Conservation (phyloP, 2,329 filamentous ascomycete species). For the Sphaceloma murrayae region DNA sequence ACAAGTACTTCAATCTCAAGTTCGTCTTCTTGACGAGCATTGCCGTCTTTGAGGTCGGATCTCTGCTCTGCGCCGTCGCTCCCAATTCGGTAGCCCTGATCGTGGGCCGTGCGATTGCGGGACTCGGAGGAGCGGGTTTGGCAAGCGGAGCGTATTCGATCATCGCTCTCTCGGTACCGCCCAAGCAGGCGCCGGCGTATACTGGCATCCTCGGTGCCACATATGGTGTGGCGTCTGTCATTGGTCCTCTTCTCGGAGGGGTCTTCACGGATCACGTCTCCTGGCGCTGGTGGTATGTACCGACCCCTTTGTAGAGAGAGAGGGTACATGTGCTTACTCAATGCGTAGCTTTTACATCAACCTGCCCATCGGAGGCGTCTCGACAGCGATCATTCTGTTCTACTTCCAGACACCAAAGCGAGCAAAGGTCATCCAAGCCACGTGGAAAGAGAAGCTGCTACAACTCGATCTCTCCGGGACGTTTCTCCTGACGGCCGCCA, state of each 20-base stretch:
- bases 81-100: conserved; percentile 43
- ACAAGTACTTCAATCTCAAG: conserved; percentile 25
- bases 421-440: conserved; percentile 22
- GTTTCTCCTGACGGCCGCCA: conserved; percentile 32
- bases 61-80: conserved; percentile 42
- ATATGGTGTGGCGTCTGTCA: conserved; percentile 35
- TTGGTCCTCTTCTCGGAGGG: conserved; percentile 46
- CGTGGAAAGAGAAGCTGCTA: conserved; percentile 31
- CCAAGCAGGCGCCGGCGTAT: conserved; percentile 19
- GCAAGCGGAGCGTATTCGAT: conserved; percentile 33
- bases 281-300: conserved; percentile 39
- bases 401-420: conserved; percentile 31
- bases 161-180: conserved; percentile 21
- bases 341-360: conserved; percentile 41
- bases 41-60: conserved; percentile 38
- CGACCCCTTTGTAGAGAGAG: conserved; percentile 25
- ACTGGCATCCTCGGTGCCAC: conserved; percentile 30
- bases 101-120: conserved; percentile 44
- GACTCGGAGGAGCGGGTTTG: conserved; percentile 45
- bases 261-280: conserved; percentile 36
- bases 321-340: too few species aligned
- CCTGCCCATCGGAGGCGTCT: conserved; percentile 41
- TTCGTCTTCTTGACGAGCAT: conserved; percentile 29
- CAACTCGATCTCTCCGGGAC: conserved; percentile 40
- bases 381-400: conserved; percentile 29